These are phyloP conservation scores for Rhytidhysteron rufulum DNA, from an alignment of 2,329 filamentous ascomycete genomes.

Conservation along the genomic window DNA sequence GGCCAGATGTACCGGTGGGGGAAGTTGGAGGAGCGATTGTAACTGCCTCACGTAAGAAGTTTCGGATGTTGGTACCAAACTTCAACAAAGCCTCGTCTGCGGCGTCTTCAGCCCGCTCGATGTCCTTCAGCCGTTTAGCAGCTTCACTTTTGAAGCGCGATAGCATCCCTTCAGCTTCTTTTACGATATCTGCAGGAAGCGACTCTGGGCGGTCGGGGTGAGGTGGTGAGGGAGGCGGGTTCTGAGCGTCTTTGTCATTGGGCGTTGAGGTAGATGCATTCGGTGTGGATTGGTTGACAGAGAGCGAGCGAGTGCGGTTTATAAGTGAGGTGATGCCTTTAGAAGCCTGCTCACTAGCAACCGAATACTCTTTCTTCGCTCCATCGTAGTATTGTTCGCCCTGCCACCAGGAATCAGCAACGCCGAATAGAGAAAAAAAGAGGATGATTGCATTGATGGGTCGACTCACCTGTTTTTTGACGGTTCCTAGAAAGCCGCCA, in stretches of 20 bases:
- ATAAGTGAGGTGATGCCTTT: slow-evolving; percentile 75
- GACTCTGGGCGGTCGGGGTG: slow-evolving; percentile 42
- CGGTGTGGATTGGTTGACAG: slow-evolving; percentile 43
- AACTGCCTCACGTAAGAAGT: slow-evolving; percentile 88
- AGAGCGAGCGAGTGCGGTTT: slow-evolving; percentile 69
- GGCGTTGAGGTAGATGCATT: slow-evolving; percentile 15
- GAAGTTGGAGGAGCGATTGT: slow-evolving; percentile 71
- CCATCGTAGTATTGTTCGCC: slow-evolving; percentile 85
- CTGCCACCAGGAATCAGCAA: too few relatives aligned
- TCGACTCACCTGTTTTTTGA: slow-evolving; percentile 77
- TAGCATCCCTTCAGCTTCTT: slow-evolving; percentile 63
- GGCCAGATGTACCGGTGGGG: slow-evolving; percentile 41
- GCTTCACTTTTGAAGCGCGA: slow-evolving; percentile 73
- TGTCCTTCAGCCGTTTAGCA: slow-evolving; percentile 77
- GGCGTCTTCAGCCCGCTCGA: slow-evolving; percentile 89
- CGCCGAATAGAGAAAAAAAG: slow-evolving; percentile 5
- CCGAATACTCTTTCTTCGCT: slow-evolving; percentile 74
- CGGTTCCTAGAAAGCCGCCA: slow-evolving; percentile 82
- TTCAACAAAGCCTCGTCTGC: slow-evolving; percentile 91
- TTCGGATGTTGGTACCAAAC: slow-evolving; percentile 83
- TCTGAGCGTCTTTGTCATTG: slow-evolving; percentile 15
- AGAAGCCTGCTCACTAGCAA: slow-evolving; percentile 74
- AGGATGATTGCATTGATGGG: background rate
- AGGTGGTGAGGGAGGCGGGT: slow-evolving; percentile 16
- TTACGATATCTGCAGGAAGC: slow-evolving; percentile 48